Evolutionary conservation across 306 rosid species (phyloP).

Genomic region (Adenanthera pavonina): DNA sequence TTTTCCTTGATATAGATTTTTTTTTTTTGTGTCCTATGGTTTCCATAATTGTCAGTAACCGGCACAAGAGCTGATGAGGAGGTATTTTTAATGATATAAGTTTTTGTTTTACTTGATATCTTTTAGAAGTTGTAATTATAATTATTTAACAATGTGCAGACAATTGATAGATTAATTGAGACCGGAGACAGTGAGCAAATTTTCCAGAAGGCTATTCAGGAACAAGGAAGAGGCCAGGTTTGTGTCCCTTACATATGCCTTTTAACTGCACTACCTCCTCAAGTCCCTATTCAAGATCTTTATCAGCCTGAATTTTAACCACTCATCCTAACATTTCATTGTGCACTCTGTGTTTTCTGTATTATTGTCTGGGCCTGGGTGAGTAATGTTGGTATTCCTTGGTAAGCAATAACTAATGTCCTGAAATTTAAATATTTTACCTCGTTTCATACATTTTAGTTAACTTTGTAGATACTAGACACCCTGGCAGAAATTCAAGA

Average conservation of each 20-base stretch:
- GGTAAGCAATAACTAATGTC: background rate
- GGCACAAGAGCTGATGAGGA: slow-evolving; percentile 90
- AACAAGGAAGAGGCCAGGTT: slow-evolving; percentile 98
- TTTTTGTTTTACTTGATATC: slow-evolving; percentile 8
- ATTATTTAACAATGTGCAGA: slow-evolving; percentile 64
- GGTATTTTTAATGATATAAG: slow-evolving; percentile 48
- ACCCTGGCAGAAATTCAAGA: slow-evolving; percentile 96
- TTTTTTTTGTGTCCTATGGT: slow-evolving; percentile 26
- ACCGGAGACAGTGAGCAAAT: slow-evolving; percentile 96
- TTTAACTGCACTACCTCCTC: slow-evolving; percentile 14
- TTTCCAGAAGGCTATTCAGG: slow-evolving; percentile 95
- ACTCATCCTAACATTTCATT: slow-evolving; percentile 14
- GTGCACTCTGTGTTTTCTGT: background rate
- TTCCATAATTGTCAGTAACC: slow-evolving; percentile 67
- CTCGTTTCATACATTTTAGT: slow-evolving; percentile 20
- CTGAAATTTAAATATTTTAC: background rate
- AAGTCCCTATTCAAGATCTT: slow-evolving; percentile 1
- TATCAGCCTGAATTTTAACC: slow-evolving; percentile 10
- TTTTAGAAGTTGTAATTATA: slow-evolving; percentile 41
- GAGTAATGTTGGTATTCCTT: slow-evolving; percentile 2
- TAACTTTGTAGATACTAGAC: slow-evolving; percentile 74
- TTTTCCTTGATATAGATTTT: slow-evolving; percentile 23
- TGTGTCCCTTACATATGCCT: slow-evolving; percentile 20
- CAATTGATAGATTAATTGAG: slow-evolving; percentile 93
- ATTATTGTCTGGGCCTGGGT: background rate